Base-by-base conservation (phyloP, 805 yeast genomes). In the Helenozyma baotianmanensis region DNA sequence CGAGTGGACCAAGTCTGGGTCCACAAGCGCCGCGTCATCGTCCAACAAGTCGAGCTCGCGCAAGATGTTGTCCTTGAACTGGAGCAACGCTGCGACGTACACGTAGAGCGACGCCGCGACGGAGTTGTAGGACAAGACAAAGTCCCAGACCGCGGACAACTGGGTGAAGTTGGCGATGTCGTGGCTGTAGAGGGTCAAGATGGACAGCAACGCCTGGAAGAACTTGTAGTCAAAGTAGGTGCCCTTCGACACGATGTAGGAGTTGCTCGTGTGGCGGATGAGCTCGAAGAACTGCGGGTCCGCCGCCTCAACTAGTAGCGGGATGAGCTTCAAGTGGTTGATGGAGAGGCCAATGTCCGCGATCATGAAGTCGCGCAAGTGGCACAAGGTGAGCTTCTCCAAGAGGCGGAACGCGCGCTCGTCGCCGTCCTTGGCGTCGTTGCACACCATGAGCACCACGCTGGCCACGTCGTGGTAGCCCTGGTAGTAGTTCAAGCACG, bases 401-500 rank as follows among this genome's bases (percentile, higher is more conserved):
- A 89, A 59, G 6, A 78, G 48, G 14, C 49, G 50, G 37, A 64
- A 72, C 2, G 70, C 56, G 23, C 51, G 32, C n/a, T 38, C 34
- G 45, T 61, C 66, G 23, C 12, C 25, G 4, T 42, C 41, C 9
- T 21, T 15, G 7, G 38, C 40, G 13, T 50, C 48, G 23, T 48
- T 51, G 43, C 78, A 75, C 1, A 81, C 74, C 12, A 81, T 51
- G 4, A 83, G 59, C 6, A 84, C 63, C 4, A 83, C 70, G 23
- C 84, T 70, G 1, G 86, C 88, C 14, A 92, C 65, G 48, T 92
- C 97, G 56, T 90, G 97, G 55, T 73, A 86, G 0, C 98, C 98
- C 58, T 90, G 98, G 55, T 88, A 90, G 56, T 90, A 90, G 38
- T 76, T 66, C 25, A 89, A 61, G 3, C 56, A 48, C 0, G 89